These are phyloP conservation scores for Eucalyptus erythrocorys DNA, from an alignment of 345 rosid species.

Conservation along the genomic window DNA sequence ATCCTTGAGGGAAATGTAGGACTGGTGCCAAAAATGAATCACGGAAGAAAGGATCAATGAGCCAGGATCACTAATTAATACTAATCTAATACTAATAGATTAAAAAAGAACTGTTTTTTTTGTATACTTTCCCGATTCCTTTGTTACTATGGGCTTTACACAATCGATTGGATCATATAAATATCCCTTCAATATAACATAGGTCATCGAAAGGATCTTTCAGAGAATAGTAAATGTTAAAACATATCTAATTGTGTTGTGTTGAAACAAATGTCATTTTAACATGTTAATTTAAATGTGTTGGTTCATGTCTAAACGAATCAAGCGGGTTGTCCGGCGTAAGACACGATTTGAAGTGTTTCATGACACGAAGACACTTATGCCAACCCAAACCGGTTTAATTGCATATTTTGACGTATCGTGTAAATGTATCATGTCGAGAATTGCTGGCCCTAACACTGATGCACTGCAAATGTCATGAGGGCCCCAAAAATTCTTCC, in stretches of 20 bases:
- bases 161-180: no score
- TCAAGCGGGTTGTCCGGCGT: neutral
- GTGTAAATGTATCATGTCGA: neutral
- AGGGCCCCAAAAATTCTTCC: neutral
- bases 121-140: no score
- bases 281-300: neutral
- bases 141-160: no score
- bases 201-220: neutral
- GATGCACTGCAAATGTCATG: neutral
- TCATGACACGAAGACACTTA: neutral
- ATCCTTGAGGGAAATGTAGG: neutral
- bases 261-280: neutral
- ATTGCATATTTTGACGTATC: neutral
- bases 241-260: no score
- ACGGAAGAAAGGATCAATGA: neutral
- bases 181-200: no score
- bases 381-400: neutral
- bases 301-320: neutral
- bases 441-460: neutral
- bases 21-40: neutral
- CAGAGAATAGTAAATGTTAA: neutral
- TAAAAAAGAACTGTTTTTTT: neutral
- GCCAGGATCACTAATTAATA: neutral
- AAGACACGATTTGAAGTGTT: neutral
- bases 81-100: neutral